Percentiles rank a stretch among this genome's conserved stretches.
These are phyloP conservation scores for Pyrrhoderma noxium DNA, from an alignment of 1,284 basidiomycete genomes.

Conservation along the genomic window DNA sequence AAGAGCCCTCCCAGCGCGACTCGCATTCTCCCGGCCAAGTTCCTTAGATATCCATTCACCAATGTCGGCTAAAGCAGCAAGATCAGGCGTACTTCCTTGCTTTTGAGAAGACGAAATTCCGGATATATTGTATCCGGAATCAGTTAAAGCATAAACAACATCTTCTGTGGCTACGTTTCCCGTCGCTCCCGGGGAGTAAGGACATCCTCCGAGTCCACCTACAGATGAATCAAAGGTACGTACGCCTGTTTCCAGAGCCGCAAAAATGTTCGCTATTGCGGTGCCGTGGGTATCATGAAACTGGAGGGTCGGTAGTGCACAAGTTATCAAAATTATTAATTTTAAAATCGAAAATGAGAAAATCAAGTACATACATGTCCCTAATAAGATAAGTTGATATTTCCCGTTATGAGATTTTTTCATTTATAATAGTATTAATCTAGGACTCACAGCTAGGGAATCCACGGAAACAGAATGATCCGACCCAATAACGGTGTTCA, in stretches of 20 bases:
- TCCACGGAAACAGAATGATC: constrained; percentile 43
- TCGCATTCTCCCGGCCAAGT: constrained; percentile 64
- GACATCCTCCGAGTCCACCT: constrained; percentile 88
- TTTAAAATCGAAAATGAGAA: constrained; percentile 7
- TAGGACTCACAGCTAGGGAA: constrained; percentile 58
- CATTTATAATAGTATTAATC: no score
- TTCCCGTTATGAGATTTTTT: no score
- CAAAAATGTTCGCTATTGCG: constrained; percentile 65
- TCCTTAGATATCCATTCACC: constrained; percentile 76
- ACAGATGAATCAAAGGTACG: constrained; percentile 70
- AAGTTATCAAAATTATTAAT: no score
- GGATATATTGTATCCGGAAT: constrained; percentile 59
- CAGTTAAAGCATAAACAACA: constrained; percentile 75
- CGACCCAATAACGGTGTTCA: constrained; percentile 58
- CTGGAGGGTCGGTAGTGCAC: constrained; percentile 41
- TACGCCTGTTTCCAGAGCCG: constrained; percentile 58
- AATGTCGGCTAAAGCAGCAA: constrained; percentile 62
- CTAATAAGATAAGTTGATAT: constrained; percentile 28
- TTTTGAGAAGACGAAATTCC: constrained; percentile 24
- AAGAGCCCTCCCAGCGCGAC: constrained; percentile 77
- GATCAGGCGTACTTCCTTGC: constrained; percentile 20
- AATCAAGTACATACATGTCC: constrained; percentile 47
- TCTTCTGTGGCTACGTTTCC: constrained; percentile 93
- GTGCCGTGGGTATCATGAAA: constrained; percentile 92
- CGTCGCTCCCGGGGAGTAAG: constrained; percentile 91